Evolutionary conservation across 345 rosid genomes (phyloP), one percentile per base, ranked within the genome.

Genomic region (Cardamine resedifolia): DNA sequence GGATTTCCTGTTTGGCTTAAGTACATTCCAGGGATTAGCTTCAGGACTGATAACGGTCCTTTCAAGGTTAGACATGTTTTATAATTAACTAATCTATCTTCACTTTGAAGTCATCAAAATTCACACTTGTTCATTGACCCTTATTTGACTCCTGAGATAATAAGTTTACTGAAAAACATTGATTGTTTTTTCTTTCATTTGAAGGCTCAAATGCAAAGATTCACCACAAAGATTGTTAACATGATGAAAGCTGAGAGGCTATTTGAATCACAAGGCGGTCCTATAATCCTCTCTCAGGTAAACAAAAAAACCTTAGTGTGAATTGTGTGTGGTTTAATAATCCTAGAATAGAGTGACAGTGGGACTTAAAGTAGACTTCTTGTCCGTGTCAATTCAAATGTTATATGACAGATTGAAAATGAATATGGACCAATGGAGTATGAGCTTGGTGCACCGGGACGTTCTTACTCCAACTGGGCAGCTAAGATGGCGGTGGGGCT

Each of bases 1-100:
- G 99, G 99, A 38, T 90, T 96, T 72, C 99, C 99, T 65, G 98
- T 96, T 81, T 96, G 99, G 99, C 90, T 96, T 53, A 96, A 96
- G 75, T 96, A 88, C 83, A 68, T 96, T 80, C 99, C 85, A n/a
- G 98, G 98, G 24, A 92, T 95, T 70, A 78, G 78, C 77, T 95
- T 95, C 87, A 92, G 99, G 83, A 92, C 99, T 27, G 81, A 90
- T 73, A 95, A 95, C 68, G 94, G 85, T 47, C 98, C 97, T 43
- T 95, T 95, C 79, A 95, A 92, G 97, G 99, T 88, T 66, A 73
- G 80, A 16, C 55, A 34, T 41, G 73, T 52, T 81, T 73, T 33
- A 15, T 2, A 8, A 10, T 18, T 19, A 11, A 23, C 60, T 55
- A 68, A 24, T 18, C 51, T 62, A 58, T 70, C 51, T 60, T 75